phyloP scores from a whole-genome alignment of 306 rosid species.

The Prunus mira region DNA sequence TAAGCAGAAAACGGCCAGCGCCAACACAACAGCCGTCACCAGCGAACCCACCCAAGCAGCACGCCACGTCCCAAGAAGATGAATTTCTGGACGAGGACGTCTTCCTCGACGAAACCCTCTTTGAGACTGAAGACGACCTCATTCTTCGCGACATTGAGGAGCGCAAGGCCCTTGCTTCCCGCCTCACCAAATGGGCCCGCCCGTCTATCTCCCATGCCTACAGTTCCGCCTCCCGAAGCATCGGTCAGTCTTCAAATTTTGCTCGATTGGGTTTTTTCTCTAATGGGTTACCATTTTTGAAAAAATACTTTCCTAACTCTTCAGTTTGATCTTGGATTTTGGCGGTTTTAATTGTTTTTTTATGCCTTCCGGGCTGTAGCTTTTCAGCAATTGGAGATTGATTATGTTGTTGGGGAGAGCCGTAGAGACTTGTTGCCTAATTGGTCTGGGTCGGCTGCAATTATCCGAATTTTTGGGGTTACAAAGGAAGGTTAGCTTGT shows the following conservation, averaged over 20 bases:
- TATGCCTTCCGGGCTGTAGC: slow-evolving; percentile 34
- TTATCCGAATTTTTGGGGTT: slow-evolving; percentile 90
- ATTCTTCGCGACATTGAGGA: slow-evolving; percentile 82
- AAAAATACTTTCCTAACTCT: slow-evolving; percentile 9
- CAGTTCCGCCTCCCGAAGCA: slow-evolving; percentile 47
- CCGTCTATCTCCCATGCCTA: slow-evolving; percentile 62
- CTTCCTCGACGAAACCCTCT: slow-evolving; percentile 69
- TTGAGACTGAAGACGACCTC: slow-evolving; percentile 70
- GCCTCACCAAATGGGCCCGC: slow-evolving; percentile 77
- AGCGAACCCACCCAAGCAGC: slow-evolving; percentile 44
- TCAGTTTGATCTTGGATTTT: neutral
- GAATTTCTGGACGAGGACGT: slow-evolving; percentile 89
- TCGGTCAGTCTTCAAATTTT: slow-evolving; percentile 44
- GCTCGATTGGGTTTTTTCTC: neutral
- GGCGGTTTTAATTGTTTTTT: slow-evolving; percentile 14
- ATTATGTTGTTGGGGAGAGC: slow-evolving; percentile 81
- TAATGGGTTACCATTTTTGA: neutral
- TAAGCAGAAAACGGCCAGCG: slow-evolving; percentile 52
- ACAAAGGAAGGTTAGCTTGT: slow-evolving; percentile 73
- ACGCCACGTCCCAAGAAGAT: slow-evolving; percentile 57
- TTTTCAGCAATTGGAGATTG: slow-evolving; percentile 93
- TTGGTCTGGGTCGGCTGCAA: slow-evolving; percentile 73
- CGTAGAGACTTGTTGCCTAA: slow-evolving; percentile 60
- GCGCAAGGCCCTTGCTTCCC: slow-evolving; percentile 65
- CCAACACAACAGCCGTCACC: slow-evolving; percentile 44